Evolutionary conservation across 2,329 filamentous ascomycete species (phyloP).

Genomic region (Lasiodiplodia hormozganensis): DNA sequence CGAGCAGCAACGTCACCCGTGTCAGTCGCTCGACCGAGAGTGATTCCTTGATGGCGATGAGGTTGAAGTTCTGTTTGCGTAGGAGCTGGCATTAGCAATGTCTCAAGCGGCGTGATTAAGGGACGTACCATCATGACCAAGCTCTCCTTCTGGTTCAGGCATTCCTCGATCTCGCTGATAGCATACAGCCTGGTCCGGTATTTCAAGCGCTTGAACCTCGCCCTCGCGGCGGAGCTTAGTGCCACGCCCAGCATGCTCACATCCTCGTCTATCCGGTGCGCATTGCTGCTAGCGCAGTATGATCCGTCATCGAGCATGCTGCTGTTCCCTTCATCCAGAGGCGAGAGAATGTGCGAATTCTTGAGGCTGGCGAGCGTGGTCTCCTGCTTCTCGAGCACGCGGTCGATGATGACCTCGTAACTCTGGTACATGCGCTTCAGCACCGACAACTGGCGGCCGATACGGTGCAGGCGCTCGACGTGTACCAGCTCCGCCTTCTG

Average conservation of each 20-base stretch:
- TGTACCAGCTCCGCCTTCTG: slow-evolving; percentile 54
- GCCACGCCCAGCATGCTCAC: slow-evolving; percentile 53
- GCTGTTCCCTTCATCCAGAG: slow-evolving; percentile 33
- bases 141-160: slow-evolving; percentile 72
- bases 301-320: slow-evolving; percentile 35
- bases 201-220: slow-evolving; percentile 65
- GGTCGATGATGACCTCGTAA: slow-evolving; percentile 66
- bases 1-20: slow-evolving; percentile 73
- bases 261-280: slow-evolving; percentile 32
- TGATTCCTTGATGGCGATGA: slow-evolving; percentile 78
- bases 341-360: slow-evolving; percentile 47
- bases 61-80: slow-evolving; percentile 72
- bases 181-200: slow-evolving; percentile 68
- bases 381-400: slow-evolving; percentile 59
- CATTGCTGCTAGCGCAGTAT: slow-evolving; percentile 34
- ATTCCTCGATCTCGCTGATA: slow-evolving; percentile 67
- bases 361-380: slow-evolving; percentile 52
- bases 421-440: slow-evolving; percentile 66
- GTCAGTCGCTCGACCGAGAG: slow-evolving; percentile 75
- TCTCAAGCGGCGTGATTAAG: neutral
- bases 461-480: slow-evolving; percentile 62
- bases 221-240: slow-evolving; percentile 57
- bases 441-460: slow-evolving; percentile 67
- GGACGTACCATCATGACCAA: slow-evolving; percentile 68
- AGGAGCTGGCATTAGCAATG: neutral